Conservation (phyloP, 2,329 filamentous ascomycete species). For the Orbilia quercus region DNA sequence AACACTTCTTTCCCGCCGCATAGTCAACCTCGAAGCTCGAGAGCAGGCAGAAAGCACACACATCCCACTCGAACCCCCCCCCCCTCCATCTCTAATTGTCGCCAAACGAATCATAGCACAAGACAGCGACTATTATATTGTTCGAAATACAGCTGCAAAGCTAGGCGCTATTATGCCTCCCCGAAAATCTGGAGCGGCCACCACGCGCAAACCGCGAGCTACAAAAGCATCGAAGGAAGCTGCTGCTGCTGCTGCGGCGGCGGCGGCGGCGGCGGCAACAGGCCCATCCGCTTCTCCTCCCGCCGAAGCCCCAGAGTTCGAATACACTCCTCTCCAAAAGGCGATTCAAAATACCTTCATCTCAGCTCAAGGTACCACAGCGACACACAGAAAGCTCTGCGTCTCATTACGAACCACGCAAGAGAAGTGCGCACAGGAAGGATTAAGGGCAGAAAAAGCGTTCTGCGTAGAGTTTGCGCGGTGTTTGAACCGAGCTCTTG, state of each 20-base stretch:
- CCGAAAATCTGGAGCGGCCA: conserved; percentile 37
- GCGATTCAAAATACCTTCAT: conserved; percentile 64
- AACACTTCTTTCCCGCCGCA: conserved; percentile 38
- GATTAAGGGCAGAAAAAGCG: conserved; percentile 74
- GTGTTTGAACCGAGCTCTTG: conserved; percentile 82
- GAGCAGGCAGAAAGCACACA: conserved; percentile 18
- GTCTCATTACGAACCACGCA: conserved; percentile 91
- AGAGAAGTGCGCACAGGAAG: conserved; percentile 76
- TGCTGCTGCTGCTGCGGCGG: conserved; percentile 33
- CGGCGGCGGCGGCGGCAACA: conserved; percentile 34
- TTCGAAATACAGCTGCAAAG: not conserved
- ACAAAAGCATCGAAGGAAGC: conserved; percentile 49
- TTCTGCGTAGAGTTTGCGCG: conserved; percentile 88
- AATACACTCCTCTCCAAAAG: conserved; percentile 58
- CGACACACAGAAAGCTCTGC: conserved; percentile 87
- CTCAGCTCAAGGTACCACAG: conserved; percentile 84
- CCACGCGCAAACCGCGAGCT: conserved; percentile 48
- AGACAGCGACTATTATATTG: not conserved
- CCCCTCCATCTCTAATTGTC: not conserved
- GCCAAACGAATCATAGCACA: not conserved
- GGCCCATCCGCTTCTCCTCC: conserved; percentile 36
- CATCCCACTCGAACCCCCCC: conserved; percentile 26
- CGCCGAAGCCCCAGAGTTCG: conserved; percentile 20
- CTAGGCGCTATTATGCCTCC: conserved; percentile 39
- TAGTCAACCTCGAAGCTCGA: conserved; percentile 27